Base-by-base conservation (phyloP, 2,329 filamentous ascomycete species). In the Fusarium clavum region DNA sequence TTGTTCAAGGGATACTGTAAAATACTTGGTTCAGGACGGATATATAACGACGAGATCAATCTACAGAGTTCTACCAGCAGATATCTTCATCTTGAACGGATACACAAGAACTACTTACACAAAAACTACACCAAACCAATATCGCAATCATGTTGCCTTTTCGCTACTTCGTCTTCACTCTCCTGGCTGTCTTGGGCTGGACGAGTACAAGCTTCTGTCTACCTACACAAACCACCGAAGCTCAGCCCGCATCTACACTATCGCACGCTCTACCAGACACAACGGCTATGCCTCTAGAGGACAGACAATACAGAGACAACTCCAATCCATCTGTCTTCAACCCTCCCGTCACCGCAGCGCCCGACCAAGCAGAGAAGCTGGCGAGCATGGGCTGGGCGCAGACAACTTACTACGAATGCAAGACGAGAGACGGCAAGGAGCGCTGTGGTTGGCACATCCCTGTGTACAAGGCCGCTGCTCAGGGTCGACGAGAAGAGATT, bases 381-480 rank as follows among this genome's bases (percentile, higher is more conserved):
- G 73, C 75, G 25, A 72, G 73, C 48, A 69, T 78, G 66, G 79
- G 79, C 12, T 79, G 73, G 69, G 69, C 69, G 49, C 78, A 80
- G 60, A 75, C 74, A 29, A 81, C 79, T 2, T 79, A 74, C 60
- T 80, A 80, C 60, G 70, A 76, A 44, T 81, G 79, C 68, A 69
- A 61, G 53, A 80, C 77, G 43, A 64, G 75, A 25, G 77, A 57
- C 44, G 76, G 75, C 12, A 49, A 63, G n/a, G 75, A 77, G 59
- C 76, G 76, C 43, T 80, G 79, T 59, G 79, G 79, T 8, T 81
- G 79, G 79, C 79, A 79, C 57, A 75, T 79, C 14, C 79, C 79
- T 2, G 68, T 80, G 1, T 64, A 77, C 48, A 75, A 78, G 70
- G 73, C 60, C 5, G 71, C 55, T 24, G 72, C 71, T 16, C 71